phyloP scores from a whole-genome alignment of 805 yeast species.

The Danielozyma ontarioensis region DNA sequence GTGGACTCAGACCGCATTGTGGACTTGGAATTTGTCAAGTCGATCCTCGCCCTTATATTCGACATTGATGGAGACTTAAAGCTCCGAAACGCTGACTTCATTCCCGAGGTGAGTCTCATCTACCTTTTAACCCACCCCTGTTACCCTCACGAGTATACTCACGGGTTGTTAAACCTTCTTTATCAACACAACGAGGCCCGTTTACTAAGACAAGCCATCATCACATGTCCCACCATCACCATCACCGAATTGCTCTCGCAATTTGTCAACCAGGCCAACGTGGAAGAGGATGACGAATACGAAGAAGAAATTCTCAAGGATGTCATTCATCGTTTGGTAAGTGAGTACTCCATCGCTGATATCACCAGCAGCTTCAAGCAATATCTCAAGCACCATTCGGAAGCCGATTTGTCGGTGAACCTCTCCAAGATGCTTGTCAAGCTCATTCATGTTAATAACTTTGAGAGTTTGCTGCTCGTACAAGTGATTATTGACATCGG shows the following conservation, averaged over 20 bases:
- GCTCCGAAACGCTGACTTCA: constrained; percentile 21
- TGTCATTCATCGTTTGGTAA: constrained; percentile 58
- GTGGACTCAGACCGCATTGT: constrained; percentile 62
- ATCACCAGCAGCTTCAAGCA: constrained; percentile 47
- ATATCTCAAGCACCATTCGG: constrained; percentile 21
- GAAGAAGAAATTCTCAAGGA: constrained; percentile 61
- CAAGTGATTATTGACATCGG: constrained; percentile 66
- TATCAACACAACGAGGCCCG: constrained; percentile 43
- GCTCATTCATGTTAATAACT: constrained; percentile 35
- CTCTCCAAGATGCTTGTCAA: constrained; percentile 34
- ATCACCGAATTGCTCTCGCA: constrained; percentile 60
- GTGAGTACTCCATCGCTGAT: constrained; percentile 56
- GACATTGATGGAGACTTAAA: constrained; percentile 15
- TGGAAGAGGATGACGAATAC: constrained; percentile 16
- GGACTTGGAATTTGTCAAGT: constrained; percentile 50
- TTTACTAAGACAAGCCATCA: constrained; percentile 75
- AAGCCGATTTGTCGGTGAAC: constrained; percentile 17
- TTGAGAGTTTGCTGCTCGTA: constrained; percentile 57
- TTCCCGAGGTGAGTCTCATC: constrained; percentile 57
- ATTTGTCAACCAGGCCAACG: constrained; percentile 44
- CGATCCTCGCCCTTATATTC: constrained; percentile 41
- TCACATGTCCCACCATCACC: constrained; percentile 67
- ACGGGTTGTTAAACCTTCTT: constrained; percentile 51
- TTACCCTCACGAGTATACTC: constrained; percentile 59
- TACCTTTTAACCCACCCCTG: constrained; percentile 85